Evolutionary conservation across 176 grass and related monocot species (phyloP).

Genomic region (Leersia perrieri): DNA sequence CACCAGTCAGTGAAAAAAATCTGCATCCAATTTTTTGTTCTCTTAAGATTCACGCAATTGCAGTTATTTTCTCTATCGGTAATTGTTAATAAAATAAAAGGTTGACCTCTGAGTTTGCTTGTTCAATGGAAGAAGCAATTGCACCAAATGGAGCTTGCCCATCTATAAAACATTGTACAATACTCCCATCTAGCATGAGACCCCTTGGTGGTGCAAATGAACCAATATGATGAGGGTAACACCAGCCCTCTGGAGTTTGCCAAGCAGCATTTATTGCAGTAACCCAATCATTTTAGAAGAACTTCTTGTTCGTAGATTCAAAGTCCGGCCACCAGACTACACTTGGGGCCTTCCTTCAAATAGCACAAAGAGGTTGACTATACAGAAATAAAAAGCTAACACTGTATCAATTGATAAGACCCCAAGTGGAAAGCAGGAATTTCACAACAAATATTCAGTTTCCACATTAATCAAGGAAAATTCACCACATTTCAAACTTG

Average conservation of each 20-base stretch:
- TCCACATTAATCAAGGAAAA: too few relatives aligned
- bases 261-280: constrained; percentile 88
- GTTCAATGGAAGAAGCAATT: constrained; percentile 81
- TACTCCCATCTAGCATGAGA: constrained; percentile 71
- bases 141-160: constrained; percentile 86
- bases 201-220: constrained; percentile 93
- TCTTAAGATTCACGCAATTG: constrained; percentile 13
- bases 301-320: constrained; percentile 68
- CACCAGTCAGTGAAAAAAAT: constrained; percentile 98
- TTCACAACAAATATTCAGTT: background rate
- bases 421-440: too few relatives aligned
- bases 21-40: constrained; percentile 43
- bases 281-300: constrained; percentile 83
- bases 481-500: too few relatives aligned
- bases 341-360: too few relatives aligned
- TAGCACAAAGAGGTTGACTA: too few relatives aligned
- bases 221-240: constrained; percentile 81
- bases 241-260: constrained; percentile 88
- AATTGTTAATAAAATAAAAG: constrained; percentile 19
- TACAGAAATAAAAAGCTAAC: too few relatives aligned
- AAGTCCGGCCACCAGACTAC: constrained; percentile 57
- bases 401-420: too few relatives aligned
- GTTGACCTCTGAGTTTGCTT: constrained; percentile 89
- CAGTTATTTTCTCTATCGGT: constrained; percentile 10
- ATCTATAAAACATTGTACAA: constrained; percentile 87